These are phyloP conservation scores for Serendipita indica DNA, from an alignment of 768 basidiomycete species.

Conservation along the genomic window DNA sequence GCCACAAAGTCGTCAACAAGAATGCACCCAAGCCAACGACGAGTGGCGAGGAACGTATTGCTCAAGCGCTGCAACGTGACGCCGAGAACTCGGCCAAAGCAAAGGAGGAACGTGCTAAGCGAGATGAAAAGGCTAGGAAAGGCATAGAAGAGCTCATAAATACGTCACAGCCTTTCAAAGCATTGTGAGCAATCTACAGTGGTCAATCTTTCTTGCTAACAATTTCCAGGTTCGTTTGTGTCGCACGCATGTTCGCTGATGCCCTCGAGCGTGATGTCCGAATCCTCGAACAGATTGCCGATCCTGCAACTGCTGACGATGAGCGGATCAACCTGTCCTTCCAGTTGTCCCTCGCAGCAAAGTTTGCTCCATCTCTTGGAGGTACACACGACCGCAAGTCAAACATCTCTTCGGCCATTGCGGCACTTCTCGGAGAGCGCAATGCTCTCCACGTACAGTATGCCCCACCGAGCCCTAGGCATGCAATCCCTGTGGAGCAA, in stretches of 20 bases:
- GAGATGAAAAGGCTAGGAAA: slow-evolving; percentile 13
- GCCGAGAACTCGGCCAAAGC: not conserved
- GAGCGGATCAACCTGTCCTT: slow-evolving; percentile 22
- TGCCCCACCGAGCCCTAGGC: no score
- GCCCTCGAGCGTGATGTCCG: slow-evolving; percentile 36
- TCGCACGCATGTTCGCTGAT: slow-evolving; percentile 44
- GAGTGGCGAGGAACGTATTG: no score
- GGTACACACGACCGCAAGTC: slow-evolving; percentile 47
- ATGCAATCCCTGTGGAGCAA: slow-evolving; percentile 17
- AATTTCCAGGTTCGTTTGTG: slow-evolving; percentile 34
- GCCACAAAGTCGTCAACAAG: no score
- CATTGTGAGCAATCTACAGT: not conserved
- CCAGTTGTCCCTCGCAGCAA: slow-evolving; percentile 42
- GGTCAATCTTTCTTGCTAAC: no score
- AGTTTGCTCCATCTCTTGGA: slow-evolving; percentile 55
- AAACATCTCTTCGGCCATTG: slow-evolving; percentile 50
- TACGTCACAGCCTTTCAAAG: not conserved
- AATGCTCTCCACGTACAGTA: slow-evolving; percentile 18
- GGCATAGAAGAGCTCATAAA: slow-evolving; percentile 10
- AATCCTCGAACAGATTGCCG: slow-evolving; percentile 26
- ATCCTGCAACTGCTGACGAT: slow-evolving; percentile 18
- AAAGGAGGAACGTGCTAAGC: slow-evolving; percentile 8
- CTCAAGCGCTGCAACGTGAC: not conserved
- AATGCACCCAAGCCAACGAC: no score
- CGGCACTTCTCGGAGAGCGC: slow-evolving; percentile 33